These are phyloP conservation scores for Alternaria gaisen DNA, from an alignment of 2,329 filamentous ascomycete species.

Conservation along the genomic window DNA sequence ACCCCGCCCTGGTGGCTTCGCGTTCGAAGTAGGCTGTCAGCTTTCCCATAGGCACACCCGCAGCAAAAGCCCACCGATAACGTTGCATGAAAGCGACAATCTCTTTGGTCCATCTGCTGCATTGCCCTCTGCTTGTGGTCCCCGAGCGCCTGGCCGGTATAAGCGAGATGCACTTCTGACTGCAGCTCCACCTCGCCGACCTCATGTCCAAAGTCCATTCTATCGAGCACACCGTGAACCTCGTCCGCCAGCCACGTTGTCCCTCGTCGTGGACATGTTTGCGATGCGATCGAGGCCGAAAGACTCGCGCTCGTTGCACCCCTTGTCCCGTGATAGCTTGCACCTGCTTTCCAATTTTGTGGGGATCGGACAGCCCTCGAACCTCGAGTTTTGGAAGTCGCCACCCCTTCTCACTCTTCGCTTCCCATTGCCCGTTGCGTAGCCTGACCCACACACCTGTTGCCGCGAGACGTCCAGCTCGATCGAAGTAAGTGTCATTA, in stretches of 20 bases:
- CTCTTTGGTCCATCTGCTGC: constrained; percentile 20
- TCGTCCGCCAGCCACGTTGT: constrained; percentile 38
- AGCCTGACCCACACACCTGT: too few relatives aligned
- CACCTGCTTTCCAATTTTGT: constrained; percentile 21
- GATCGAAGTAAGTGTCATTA: too few relatives aligned
- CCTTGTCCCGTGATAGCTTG: constrained; percentile 18
- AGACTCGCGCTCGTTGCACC: constrained; percentile 13
- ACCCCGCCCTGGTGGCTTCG: background rate
- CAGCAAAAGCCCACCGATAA: constrained; percentile 22
- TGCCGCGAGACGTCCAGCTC: too few relatives aligned
- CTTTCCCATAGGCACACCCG: constrained; percentile 19
- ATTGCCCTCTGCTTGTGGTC: constrained; percentile 17
- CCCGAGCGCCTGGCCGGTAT: constrained; percentile 7
- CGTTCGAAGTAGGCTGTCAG: constrained; percentile 25
- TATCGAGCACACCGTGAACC: constrained; percentile 19
- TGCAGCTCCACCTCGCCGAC: constrained; percentile 50
- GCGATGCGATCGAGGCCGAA: constrained; percentile 21
- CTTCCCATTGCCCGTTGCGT: too few relatives aligned
- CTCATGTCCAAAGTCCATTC: constrained; percentile 38
- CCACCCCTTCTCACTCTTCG: too few relatives aligned
- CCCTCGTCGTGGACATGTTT: constrained; percentile 34
- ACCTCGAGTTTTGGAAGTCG: constrained; percentile 11
- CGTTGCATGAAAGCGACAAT: constrained; percentile 20
- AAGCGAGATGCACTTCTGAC: constrained; percentile 9
- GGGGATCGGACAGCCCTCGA: constrained; percentile 31